phyloP scores from a whole-genome alignment of 345 rosid genomes.

The Orychophragmus violaceus region DNA sequence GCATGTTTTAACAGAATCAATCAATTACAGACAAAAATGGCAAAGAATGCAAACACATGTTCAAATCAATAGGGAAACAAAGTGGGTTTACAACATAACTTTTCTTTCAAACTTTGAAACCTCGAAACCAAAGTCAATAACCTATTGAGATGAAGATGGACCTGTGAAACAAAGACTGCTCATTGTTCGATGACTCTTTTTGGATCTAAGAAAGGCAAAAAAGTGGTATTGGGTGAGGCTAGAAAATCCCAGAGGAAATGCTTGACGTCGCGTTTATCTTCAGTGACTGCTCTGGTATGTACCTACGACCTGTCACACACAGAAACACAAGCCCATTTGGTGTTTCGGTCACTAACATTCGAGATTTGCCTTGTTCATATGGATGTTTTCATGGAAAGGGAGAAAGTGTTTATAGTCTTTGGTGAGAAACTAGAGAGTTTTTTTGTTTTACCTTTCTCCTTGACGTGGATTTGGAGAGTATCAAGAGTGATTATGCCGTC shows the following conservation, averaged over 20 bases:
- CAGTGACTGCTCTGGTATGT: conserved; percentile 79
- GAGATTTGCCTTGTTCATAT: not conserved
- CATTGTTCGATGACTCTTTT: conserved; percentile 14
- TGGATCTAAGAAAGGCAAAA: conserved; percentile 7
- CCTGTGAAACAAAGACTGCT: conserved; percentile 4
- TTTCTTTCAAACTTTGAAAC: conserved; percentile 19
- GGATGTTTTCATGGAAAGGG: not conserved
- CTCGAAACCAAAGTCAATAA: conserved; percentile 15
- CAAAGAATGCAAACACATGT: conserved; percentile 9
- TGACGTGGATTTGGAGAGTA: conserved; percentile 75
- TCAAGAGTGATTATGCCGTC: conserved; percentile 93
- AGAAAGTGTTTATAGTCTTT: not conserved
- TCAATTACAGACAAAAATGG: not conserved
- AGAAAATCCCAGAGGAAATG: conserved; percentile 63
- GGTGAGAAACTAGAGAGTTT: not conserved
- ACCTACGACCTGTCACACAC: conserved; percentile 63
- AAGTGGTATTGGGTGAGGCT: conserved; percentile 21
- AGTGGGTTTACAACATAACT: conserved; percentile 22
- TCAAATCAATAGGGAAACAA: conserved; percentile 17
- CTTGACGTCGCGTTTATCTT: conserved; percentile 93
- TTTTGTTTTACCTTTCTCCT: conserved; percentile 72
- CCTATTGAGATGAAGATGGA: conserved; percentile 9
- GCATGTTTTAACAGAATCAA: not conserved
- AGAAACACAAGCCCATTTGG: not conserved
- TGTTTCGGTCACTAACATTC: not conserved